phyloP scores from a whole-genome alignment of 1,284 basidiomycete genomes.

The Psilocybe mexicana region DNA sequence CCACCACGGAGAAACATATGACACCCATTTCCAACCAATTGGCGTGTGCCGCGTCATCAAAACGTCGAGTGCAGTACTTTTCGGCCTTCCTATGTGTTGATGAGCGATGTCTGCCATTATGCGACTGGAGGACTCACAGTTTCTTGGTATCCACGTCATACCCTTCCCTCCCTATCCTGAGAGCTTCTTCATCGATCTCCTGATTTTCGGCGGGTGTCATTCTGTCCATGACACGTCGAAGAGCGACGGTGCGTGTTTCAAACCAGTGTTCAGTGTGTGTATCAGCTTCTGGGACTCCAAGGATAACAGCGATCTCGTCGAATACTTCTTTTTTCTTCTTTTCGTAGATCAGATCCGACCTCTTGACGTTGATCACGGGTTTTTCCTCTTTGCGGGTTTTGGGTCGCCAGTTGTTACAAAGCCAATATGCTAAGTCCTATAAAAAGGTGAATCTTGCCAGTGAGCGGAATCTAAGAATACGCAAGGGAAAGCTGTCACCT shows the following conservation, averaged over 20 bases:
- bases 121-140: background rate
- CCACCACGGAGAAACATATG: background rate
- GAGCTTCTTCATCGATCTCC: background rate
- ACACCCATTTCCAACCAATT: background rate
- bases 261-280: background rate
- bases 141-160: background rate
- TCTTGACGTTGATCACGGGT: background rate
- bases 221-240: background rate
- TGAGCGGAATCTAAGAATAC: background rate
- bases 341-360: background rate
- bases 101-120: background rate
- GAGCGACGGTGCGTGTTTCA: background rate
- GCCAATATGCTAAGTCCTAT: background rate
- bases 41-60: background rate
- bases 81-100: background rate
- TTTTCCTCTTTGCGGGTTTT: background rate
- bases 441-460: background rate
- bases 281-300: background rate
- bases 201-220: background rate
- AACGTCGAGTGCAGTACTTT: background rate
- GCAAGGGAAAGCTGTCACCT: background rate
- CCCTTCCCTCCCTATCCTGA: background rate
- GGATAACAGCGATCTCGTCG: background rate
- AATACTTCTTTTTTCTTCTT: background rate
- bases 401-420: background rate